phyloP scores from a whole-genome alignment of 495 filamentous ascomycete species.

The Aspergillus campestris region DNA sequence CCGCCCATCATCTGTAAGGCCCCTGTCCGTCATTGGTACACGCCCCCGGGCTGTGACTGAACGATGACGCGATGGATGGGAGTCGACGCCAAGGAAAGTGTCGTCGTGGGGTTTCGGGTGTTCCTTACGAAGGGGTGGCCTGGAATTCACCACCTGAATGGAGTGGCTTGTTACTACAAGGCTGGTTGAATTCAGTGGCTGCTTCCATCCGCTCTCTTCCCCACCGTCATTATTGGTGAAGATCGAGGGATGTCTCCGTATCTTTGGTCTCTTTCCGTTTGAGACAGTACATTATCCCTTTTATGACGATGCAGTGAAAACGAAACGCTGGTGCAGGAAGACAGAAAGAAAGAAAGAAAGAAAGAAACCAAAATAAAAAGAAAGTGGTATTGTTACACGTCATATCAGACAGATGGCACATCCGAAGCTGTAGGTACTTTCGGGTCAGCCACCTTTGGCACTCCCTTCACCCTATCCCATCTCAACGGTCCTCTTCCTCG shows the following conservation, averaged over 20 bases:
- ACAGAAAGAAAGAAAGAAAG: not conserved
- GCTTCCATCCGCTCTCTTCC: no score
- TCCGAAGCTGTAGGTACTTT: not conserved
- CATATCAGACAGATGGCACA: conserved; percentile 1
- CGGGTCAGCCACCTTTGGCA: conserved; percentile 3
- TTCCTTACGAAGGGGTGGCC: no score
- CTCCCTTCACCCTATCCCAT: not conserved
- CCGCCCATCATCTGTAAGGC: conserved; percentile 11
- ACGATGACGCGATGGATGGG: conserved; percentile 9
- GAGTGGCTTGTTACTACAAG: no score
- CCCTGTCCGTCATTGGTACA: conserved; percentile 4
- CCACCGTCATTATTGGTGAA: no score
- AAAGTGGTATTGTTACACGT: conserved; percentile 9
- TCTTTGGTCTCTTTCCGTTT: no score
- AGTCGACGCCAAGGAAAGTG: not conserved
- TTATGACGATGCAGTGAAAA: no score
- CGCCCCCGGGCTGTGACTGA: conserved; percentile 6
- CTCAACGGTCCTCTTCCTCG: conserved; percentile 3
- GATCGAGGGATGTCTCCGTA: no score
- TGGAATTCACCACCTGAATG: no score
- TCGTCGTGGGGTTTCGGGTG: no score
- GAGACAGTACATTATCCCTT: no score
- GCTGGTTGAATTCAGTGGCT: no score
- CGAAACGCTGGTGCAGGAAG: no score
- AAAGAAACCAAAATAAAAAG: not conserved